phyloP scores from a whole-genome alignment of 2,329 filamentous ascomycete genomes.

The Pseudogymnoascus destructans region DNA sequence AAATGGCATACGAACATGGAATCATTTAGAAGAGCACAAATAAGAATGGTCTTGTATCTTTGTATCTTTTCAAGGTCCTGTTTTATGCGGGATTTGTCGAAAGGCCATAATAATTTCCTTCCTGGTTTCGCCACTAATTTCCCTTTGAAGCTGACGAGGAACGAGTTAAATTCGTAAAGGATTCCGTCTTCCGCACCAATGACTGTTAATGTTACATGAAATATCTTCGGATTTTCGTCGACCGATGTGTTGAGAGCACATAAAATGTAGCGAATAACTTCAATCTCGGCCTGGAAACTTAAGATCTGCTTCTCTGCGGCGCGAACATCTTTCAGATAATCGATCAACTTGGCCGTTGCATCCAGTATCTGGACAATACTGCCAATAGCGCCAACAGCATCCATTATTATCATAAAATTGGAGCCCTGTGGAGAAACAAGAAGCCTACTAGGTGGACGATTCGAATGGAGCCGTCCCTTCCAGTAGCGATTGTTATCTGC shows the following conservation, averaged over 20 bases:
- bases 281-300: background rate
- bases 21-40: constrained; percentile 1
- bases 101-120: background rate
- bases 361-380: background rate
- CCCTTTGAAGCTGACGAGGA: background rate
- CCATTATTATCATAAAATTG: background rate
- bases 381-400: background rate
- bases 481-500: background rate
- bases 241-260: background rate
- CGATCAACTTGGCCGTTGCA: background rate
- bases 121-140: background rate
- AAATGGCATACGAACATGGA: background rate
- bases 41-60: background rate
- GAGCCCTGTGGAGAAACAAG: background rate
- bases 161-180: background rate
- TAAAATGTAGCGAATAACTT: background rate
- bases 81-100: background rate
- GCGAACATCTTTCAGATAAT: background rate
- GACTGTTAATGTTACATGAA: background rate
- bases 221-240: background rate
- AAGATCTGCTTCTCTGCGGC: background rate
- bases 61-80: background rate
- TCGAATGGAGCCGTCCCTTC: background rate
- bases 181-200: background rate
- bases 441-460: background rate